A percentile compares a stretch with the other conserved stretches of the same genome.
These are phyloP conservation scores for Lenwebbia sp. DNA, from an alignment of 345 rosid genomes.

Conservation along the genomic window DNA sequence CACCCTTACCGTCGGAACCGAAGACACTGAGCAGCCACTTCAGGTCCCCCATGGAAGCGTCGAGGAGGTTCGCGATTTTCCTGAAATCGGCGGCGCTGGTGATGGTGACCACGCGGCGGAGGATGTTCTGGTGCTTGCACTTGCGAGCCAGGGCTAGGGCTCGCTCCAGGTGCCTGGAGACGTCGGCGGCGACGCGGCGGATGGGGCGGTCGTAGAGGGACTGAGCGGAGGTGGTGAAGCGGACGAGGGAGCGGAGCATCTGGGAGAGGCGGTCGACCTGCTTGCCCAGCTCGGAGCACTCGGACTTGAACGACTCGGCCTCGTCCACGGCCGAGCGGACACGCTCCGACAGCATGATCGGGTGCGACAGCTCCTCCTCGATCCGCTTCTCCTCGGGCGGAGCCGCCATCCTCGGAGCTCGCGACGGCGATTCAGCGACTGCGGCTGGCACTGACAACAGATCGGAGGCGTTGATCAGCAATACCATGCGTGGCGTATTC, in stretches of 20 bases:
- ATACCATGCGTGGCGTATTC: neutral
- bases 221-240: conserved; percentile 21
- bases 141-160: conserved; percentile 7
- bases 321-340: conserved; percentile 46
- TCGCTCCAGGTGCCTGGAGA: conserved; percentile 3
- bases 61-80: conserved; percentile 1
- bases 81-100: conserved; percentile 8
- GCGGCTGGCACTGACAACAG: neutral
- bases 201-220: conserved; percentile 8
- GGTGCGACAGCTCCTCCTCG: conserved; percentile 41
- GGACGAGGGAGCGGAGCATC: conserved; percentile 49
- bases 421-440: neutral
- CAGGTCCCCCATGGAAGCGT: conserved; percentile 9
- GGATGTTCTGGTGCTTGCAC: conserved; percentile 4
- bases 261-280: conserved; percentile 58
- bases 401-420: neutral
- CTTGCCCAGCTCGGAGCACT: conserved; percentile 44
- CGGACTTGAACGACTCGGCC: conserved; percentile 40
- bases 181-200: conserved; percentile 13
- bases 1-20: neutral
- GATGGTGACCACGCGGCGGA: conserved; percentile 12
- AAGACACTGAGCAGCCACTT: conserved; percentile 8
- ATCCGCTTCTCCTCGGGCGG: conserved; percentile 44
- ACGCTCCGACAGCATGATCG: conserved; percentile 41
- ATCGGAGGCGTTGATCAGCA: neutral